phyloP scores from a whole-genome alignment of 768 basidiomycete species.

The Fomitopsis pulvina region DNA sequence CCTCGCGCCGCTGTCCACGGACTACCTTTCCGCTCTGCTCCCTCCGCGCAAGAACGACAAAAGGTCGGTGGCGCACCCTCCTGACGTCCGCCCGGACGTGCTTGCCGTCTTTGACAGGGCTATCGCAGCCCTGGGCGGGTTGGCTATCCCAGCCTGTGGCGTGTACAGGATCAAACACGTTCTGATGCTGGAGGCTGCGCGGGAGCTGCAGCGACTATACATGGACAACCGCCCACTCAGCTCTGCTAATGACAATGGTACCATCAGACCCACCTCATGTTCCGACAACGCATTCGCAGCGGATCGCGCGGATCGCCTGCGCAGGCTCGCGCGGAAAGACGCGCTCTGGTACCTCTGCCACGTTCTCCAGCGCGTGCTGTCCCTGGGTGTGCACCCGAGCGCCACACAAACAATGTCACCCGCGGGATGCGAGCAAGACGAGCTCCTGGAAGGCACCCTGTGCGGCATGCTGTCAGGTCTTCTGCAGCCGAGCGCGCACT shows the following conservation, averaged over 20 bases:
- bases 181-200: conserved; percentile 32
- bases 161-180: conserved; percentile 12
- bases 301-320: conserved; percentile 23
- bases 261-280: neutral
- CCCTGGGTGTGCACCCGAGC: conserved; percentile 1
- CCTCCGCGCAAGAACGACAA: conserved; percentile 7
- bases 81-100: conserved; percentile 17
- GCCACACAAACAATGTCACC: neutral
- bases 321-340: conserved; percentile 40
- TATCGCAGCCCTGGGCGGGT: conserved; percentile 9
- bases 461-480: neutral
- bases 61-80: neutral
- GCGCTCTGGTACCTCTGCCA: conserved; percentile 47
- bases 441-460: conserved; percentile 1
- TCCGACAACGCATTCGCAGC: neutral
- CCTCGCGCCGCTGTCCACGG: conserved; percentile 22
- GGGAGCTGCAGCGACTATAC: conserved; percentile 26
- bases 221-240: conserved; percentile 2
- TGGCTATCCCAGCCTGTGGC: conserved; percentile 3
- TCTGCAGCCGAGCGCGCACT: neutral
- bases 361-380: conserved; percentile 33
- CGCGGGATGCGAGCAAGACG: neutral
- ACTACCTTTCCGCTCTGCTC: conserved; percentile 11
- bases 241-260: conserved; percentile 26
- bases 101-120: conserved; percentile 14